These are phyloP conservation scores for Fabrea salina DNA, from an alignment of 169 alveolate genomes.

Conservation along the genomic window DNA sequence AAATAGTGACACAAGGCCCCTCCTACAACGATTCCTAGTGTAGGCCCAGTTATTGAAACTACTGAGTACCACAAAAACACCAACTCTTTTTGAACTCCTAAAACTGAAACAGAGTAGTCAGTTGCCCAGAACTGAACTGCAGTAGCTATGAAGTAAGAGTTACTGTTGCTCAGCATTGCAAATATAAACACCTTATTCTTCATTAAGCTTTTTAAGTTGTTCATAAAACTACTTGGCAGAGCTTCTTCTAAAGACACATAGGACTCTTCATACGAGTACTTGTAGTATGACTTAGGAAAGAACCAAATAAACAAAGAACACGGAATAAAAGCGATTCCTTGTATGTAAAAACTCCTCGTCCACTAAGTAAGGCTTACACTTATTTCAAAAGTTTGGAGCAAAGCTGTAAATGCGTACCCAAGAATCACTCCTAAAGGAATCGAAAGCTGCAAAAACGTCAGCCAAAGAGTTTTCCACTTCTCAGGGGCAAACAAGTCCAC, in stretches of 20 bases:
- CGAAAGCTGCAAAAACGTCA: conserved; percentile 90
- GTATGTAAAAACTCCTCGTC: conserved; percentile 48
- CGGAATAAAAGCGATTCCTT: conserved; percentile 38
- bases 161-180: conserved; percentile 61
- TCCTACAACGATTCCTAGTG: conserved; percentile 63
- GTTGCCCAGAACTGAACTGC: conserved; percentile 81
- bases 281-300: no score
- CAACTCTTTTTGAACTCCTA: conserved; percentile 34
- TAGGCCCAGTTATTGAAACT: conserved; percentile 64
- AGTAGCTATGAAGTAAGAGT: conserved; percentile 66
- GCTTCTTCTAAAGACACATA: no score
- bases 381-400: conserved; percentile 41
- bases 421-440: conserved; percentile 82
- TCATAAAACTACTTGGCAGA: no score
- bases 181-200: conserved; percentile 59
- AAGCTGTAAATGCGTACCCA: conserved; percentile 66
- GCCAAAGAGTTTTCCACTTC: conserved; percentile 88
- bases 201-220: conserved; percentile 19
- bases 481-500: conserved; percentile 91
- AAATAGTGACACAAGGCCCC: conserved; percentile 51
- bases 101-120: conserved; percentile 52
- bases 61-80: conserved; percentile 56
- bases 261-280: no score
- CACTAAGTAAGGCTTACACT: conserved; percentile 25
- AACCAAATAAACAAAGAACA: conserved; percentile 1